Base-by-base conservation (phyloP, 2,329 filamentous ascomycete genomes). In the Whalleya microplaca region DNA sequence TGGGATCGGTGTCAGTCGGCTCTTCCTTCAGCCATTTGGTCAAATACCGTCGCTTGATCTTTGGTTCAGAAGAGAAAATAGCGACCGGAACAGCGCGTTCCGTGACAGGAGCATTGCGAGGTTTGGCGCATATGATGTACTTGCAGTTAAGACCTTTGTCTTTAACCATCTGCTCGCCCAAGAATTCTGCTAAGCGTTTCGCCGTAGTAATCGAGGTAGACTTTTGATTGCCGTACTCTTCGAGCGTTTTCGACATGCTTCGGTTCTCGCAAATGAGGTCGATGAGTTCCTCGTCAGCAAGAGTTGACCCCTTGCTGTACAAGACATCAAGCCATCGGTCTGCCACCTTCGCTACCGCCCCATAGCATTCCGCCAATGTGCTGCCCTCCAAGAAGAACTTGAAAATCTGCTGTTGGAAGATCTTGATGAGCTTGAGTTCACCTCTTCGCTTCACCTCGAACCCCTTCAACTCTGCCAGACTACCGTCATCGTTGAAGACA, bases 261-360 rank as follows among this genome's bases (percentile, higher is more conserved):
- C 96, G 89, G 77, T 99, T 99, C 74, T 99, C 95, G 48, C 92
- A 97, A 86, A 99, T 99, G n/a, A 99, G 87, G 68, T 99, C 94
- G 74, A 99, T 98, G 41, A 99, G 84, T 71, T 99, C 95, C 71
- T 98, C 94, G 65, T 99, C 94, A 0, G 94, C 93, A 14, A 99
- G 79, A 1, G 93, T 98, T 2, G 88, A 83, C 16, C 96, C 95
- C 64, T 91, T 93, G 67, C 86, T 91, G 70, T 98, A 85, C 29
- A 99, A 78, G 2, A 99, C 95, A 73, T 99, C 96, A 3, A 99
- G 80, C 95, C 95, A 99, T 59, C 89, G 87, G 71, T 99, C 96
- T 1, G 95, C 94, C 20, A 99, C 92, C 70, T 92, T 96, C 51
- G 96, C 93, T 2, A 99, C 96, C 2, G 94, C 89, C 14, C 76